These are phyloP conservation scores for Verbena officinalis DNA, from an alignment of 257 asterid genomes.

Conservation along the genomic window DNA sequence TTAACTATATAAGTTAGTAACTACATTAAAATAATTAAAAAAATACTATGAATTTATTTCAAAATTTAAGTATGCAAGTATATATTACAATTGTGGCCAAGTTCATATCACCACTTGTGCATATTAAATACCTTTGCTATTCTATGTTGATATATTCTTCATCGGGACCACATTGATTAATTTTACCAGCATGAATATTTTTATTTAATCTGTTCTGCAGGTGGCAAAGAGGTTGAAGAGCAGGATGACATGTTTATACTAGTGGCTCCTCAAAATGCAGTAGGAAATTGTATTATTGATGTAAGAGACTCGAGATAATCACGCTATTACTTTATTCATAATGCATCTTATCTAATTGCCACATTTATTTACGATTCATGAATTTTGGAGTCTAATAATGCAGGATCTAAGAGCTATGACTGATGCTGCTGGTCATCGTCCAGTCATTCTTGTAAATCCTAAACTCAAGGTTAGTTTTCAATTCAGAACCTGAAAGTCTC, in stretches of 20 bases:
- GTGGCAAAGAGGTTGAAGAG: constrained; percentile 84
- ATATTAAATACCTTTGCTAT: neutral
- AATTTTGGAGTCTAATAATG: constrained; percentile 32
- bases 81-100: constrained; percentile 1
- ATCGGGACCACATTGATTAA: neutral
- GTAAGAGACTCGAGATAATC: constrained; percentile 50
- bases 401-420: constrained; percentile 96
- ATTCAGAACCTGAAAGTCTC: constrained; percentile 12
- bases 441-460: constrained; percentile 86
- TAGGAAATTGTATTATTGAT: constrained; percentile 89
- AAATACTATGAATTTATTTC: no score
- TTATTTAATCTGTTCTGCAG: constrained; percentile 46
- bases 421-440: constrained; percentile 87
- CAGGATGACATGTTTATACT: constrained; percentile 87
- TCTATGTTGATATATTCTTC: no score
- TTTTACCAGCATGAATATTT: constrained; percentile 11
- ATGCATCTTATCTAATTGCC: constrained; percentile 14
- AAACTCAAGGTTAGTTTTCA: constrained; percentile 61
- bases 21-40: no score
- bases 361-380: constrained; percentile 15
- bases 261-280: constrained; percentile 99
- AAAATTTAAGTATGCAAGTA: no score
- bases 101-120: neutral
- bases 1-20: no score
- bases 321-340: constrained; percentile 13